phyloP scores from a whole-genome alignment of 2,329 filamentous ascomycete species.

The Nannizziopsis arthrosporioides region DNA sequence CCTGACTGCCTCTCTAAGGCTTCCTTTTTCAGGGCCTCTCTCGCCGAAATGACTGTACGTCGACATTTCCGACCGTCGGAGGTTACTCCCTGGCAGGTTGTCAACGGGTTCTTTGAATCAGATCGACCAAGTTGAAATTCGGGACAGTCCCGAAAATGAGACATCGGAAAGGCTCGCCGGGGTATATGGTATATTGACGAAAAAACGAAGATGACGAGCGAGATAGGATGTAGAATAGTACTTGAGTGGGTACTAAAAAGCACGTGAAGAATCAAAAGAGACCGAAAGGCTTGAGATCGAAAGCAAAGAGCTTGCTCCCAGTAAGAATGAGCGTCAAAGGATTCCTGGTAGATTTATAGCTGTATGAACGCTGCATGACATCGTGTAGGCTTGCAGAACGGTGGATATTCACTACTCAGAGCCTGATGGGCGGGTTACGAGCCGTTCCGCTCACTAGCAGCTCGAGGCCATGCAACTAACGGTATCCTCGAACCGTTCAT shows the following conservation, averaged over 20 bases:
- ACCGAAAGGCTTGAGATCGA: no score
- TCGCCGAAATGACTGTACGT: slow-evolving; percentile 45
- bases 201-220: background rate
- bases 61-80: slow-evolving; percentile 72
- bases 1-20: slow-evolving; percentile 15
- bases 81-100: slow-evolving; percentile 82
- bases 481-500: background rate
- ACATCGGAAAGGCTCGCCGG: slow-evolving; percentile 37
- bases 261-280: no score
- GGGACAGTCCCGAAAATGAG: slow-evolving; percentile 60
- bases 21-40: slow-evolving; percentile 4
- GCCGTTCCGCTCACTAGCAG: no score
- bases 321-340: no score
- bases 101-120: slow-evolving; percentile 72
- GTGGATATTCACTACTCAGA: no score
- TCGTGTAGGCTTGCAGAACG: background rate
- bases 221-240: background rate
- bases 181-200: background rate
- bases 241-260: background rate
- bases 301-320: no score
- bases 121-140: slow-evolving; percentile 66
- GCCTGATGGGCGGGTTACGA: no score
- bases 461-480: background rate
- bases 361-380: background rate
- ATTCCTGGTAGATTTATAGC: no score